These are phyloP conservation scores for Fulvia fulva DNA, from an alignment of 2,329 filamentous ascomycete genomes.

Conservation along the genomic window DNA sequence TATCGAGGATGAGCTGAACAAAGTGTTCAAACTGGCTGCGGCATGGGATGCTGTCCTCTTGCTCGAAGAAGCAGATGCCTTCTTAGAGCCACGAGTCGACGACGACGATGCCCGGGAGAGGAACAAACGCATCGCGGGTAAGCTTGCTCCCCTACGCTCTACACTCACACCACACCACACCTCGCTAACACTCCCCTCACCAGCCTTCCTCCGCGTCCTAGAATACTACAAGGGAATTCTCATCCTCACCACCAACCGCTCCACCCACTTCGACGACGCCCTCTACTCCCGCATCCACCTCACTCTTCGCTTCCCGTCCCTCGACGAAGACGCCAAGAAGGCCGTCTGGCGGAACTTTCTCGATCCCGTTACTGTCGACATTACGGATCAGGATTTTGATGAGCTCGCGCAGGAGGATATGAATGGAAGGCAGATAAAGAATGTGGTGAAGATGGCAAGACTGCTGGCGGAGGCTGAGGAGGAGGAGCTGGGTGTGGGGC, in stretches of 20 bases:
- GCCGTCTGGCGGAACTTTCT: conserved; percentile 77
- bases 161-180: too few species aligned
- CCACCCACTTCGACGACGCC: conserved; percentile 35
- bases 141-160: too few species aligned
- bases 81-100: conserved; percentile 38
- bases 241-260: conserved; percentile 39
- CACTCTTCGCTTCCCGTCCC: conserved; percentile 18
- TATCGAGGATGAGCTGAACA: conserved; percentile 43
- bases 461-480: not conserved
- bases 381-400: not conserved
- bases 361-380: not conserved
- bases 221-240: conserved; percentile 38
- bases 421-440: not conserved
- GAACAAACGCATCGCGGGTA: conserved; percentile 37
- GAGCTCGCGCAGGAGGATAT: not conserved
- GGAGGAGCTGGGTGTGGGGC: not conserved
- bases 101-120: conserved; percentile 38
- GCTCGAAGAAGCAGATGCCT: conserved; percentile 49
- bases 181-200: conserved; percentile 8
- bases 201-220: conserved; percentile 36
- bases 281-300: conserved; percentile 35
- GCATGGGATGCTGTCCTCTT: conserved; percentile 52
- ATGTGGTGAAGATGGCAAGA: not conserved
- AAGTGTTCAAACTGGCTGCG: conserved; percentile 45
- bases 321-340: conserved; percentile 28